Base-by-base conservation (phyloP, 106 monocot genomes). In the Allium fistulosum region DNA sequence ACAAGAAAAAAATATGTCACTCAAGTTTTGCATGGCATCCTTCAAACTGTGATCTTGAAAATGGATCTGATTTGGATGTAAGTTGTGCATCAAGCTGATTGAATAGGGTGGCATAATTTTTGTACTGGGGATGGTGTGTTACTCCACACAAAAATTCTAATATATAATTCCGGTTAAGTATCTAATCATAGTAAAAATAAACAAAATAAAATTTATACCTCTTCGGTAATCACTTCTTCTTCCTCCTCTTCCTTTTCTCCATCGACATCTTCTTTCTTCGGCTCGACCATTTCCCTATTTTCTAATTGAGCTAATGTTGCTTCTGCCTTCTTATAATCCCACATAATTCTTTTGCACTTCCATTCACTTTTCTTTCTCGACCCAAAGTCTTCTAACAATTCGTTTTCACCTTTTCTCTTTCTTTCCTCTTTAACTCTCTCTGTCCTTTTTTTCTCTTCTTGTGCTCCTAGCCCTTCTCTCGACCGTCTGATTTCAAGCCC, bases 251-350 rank as follows among this genome's bases (percentile, higher is more conserved):
- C 76, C 0, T 53, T 50, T 63, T 81, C 70, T 2, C 69, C 80
- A 17, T 74, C 77, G 1, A 48, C 86, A 0, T 84, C 74, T 17
- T 70, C 68, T 18, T 69, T 66, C 28, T 77, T 75, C 12, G 70
- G 75, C 58, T 83, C 86, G 15, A 84, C 59, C 8, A 83, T 69
- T 68, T 92, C 92, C 56, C 76, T 64, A 13, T 99, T 99, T 73
- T 92, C 97, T 82, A 99, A 59, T 77, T 92, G 89, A 26, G 82
- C 84, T 50, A 99, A 62, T 7, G 85, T 78, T 0, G 82, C 86
- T 58, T 99, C 89, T 0, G 97, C 97, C 89, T 99, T 99, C 16
- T 69, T 52, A 52, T 80, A 92, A 57, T 92, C 88, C 68, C 76
- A 69, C 0, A 75, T 58, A 10, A 99, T 27, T 53, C 73, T 71